Conservation (phyloP, 2,329 filamentous ascomycete species). For the Aspergillus puulaauensis region DNA sequence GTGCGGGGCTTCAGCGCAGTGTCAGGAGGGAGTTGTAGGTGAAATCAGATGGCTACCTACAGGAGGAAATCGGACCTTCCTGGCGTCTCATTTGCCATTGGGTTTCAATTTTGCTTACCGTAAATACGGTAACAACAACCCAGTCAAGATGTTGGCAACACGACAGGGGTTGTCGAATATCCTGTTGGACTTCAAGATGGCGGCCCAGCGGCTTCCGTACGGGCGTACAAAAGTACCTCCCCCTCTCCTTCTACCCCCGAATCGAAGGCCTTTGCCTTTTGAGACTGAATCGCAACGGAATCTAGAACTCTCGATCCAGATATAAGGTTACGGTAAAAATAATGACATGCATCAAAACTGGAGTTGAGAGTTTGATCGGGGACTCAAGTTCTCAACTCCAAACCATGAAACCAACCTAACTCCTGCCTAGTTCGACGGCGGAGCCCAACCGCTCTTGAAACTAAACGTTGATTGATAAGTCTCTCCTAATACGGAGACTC, state of each 20-base stretch:
- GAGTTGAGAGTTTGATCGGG: slow-evolving; percentile 5
- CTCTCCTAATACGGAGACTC: background rate
- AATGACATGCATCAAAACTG: slow-evolving; percentile 5
- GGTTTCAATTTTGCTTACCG: background rate
- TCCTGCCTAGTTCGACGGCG: background rate
- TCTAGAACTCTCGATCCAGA: background rate
- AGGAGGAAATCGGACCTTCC: background rate
- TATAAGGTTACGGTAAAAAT: background rate
- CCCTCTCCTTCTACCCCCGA: background rate
- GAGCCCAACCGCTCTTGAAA: background rate
- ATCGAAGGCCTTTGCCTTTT: background rate
- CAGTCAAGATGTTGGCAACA: background rate
- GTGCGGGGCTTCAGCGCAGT: background rate
- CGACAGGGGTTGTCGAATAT: background rate
- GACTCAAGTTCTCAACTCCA: background rate
- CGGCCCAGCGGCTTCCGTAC: background rate
- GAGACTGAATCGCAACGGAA: background rate
- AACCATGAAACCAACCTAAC: background rate
- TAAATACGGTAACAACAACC: background rate
- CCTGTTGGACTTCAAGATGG: background rate
- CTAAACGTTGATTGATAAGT: slow-evolving; percentile 3
- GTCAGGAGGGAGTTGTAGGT: background rate
- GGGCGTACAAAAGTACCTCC: background rate
- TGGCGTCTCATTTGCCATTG: slow-evolving; percentile 2
- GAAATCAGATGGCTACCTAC: background rate